Evolutionary conservation across 1,284 basidiomycete genomes (phyloP).

Genomic region (Malassezia psittaci): DNA sequence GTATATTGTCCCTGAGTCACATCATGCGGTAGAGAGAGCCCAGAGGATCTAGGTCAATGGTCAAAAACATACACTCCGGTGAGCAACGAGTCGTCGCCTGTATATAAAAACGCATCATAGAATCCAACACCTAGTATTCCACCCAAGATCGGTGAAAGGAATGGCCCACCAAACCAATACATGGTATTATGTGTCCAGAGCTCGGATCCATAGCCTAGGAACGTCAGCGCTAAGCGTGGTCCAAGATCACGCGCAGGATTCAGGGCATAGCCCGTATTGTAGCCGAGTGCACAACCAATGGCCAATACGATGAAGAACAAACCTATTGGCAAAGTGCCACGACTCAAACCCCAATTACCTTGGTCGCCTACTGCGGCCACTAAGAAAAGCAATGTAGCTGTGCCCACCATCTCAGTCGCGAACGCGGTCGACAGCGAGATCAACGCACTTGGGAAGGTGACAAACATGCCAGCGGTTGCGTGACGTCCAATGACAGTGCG

Average conservation of each 20-base stretch:
- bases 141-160: constrained; percentile 33
- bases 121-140: constrained; percentile 41
- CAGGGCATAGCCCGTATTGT: constrained; percentile 58
- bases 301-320: constrained; percentile 56
- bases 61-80: not conserved
- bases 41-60: not conserved
- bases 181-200: constrained; percentile 53
- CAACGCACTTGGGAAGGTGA: constrained; percentile 54
- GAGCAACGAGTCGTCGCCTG: constrained; percentile 40
- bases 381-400: constrained; percentile 27
- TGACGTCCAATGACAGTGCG: not conserved
- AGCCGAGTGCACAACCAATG: constrained; percentile 55
- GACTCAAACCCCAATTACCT: constrained; percentile 52
- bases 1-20: not conserved
- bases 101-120: constrained; percentile 48
- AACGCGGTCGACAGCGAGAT: constrained; percentile 13
- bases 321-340: constrained; percentile 54
- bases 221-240: constrained; percentile 56
- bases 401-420: constrained; percentile 27
- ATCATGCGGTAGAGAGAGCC: not conserved
- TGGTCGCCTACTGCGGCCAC: constrained; percentile 24
- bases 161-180: constrained; percentile 67
- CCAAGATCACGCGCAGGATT: constrained; percentile 61
- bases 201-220: constrained; percentile 56
- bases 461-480: constrained; percentile 59